Base-by-base conservation (phyloP, 2,329 filamentous ascomycete genomes). In the Cytospora piceicola region DNA sequence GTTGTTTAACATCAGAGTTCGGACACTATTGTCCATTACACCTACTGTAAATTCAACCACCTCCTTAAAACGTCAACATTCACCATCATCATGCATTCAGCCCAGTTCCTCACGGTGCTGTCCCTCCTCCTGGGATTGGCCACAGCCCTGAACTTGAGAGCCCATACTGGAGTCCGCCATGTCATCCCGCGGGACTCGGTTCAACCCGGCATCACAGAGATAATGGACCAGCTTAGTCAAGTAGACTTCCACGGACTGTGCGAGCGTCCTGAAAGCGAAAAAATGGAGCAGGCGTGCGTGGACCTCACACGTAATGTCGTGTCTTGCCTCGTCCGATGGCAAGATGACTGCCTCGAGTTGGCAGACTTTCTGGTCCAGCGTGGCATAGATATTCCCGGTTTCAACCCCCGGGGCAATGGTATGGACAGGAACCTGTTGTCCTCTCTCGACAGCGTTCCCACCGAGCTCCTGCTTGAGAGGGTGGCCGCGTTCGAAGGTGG, bases 51-150 rank as follows among this genome's bases (percentile, higher is more conserved):
- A 3, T 5, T 29, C 27, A 29, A 29, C 27, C 27, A 29, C 27
- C 27, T 29, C 27, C 27, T 29, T 29, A 29, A 3, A 29, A 29
- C 27, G 27, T 29, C 27, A 29, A 17, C 17, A 29, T 22, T n/a
- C 14, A 36, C 30, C 12, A 30, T 36, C 30, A 63, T 22, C 61
- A 63, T 63, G 61, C 29, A 24, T n/a, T 49, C 29, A 20, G 56
- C 42, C 30, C 34, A 39, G 22, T 63, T 51, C 61, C 17, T 63
- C 3, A 6, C 57, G 17, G 17, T 63, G 29, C 29, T 53, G 36
- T 57, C 30, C 27, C 30, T 57, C 57, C 53, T 58, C 39, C 11
- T 52, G 39, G 42, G 60, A 56, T 15, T 30, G 42, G 29, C 42
- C 20, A 5, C 29, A n/a, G 29, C 53, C 15, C 60, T 36, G 8